Evolutionary conservation across 1,284 basidiomycete genomes (phyloP), one percentile per base, ranked within the genome.

Genomic region (Ceratobasidium sp.): DNA sequence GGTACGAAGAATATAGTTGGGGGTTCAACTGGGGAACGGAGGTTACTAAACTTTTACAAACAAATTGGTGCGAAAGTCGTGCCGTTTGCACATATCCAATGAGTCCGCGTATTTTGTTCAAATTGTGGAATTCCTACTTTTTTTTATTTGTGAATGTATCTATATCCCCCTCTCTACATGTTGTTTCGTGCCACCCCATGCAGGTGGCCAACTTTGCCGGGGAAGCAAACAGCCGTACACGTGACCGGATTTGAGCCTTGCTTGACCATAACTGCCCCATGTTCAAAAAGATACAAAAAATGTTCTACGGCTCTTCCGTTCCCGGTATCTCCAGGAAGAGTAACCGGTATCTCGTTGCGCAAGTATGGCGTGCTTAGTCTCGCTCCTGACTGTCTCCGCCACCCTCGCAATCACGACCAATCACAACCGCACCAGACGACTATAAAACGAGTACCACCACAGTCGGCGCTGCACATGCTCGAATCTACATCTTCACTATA

Each of bases 51-150:
- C 37, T 32, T 71, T 51, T 70, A 54, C 43, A 49, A 52, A 9
- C 65, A 66, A 25, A 69, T 64, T 32, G 62, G 46, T 49, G 59
- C 46, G 25, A 65, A 19, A 11, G 61, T 51, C 15, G 71, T 64
- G 17, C 71, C 71, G 49, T 74, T 74, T 44, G 22, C 25, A 15
- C 71, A 74, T 22, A 74, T 74, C 19, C 52, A 56, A 13, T 69
- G 56, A 34, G 2, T 25, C 11, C 7, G 11, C 13, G 5, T 19
- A 62, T 40, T 40, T 62, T n/a, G 3, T 25, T 22, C 22, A 52
- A 54, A 22, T 25, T 22, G 1, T 54, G 19, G 5, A 22, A 8
- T 22, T 19, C 32, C 13, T 59, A 29, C 37, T n/a, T n/a, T n/a
- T 19, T 40, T 9, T 1, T 62, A 19, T 19, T 43, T 43, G 22